These are phyloP conservation scores for Allium cepa DNA, from an alignment of 106 monocot genomes.

Conservation along the genomic window DNA sequence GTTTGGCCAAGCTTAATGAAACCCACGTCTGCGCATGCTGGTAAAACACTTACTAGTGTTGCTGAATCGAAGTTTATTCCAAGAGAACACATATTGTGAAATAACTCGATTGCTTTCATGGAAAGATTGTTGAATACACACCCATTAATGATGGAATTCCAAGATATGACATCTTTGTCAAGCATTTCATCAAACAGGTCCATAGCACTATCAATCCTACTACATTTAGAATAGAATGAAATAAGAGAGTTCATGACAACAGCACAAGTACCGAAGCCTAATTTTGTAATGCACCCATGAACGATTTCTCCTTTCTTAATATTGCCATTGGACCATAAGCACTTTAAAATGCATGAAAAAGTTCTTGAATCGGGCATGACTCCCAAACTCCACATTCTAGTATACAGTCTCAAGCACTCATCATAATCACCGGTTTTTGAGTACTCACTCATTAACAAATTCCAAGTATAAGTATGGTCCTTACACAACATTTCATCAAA, in stretches of 20 bases:
- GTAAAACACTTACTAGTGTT: constrained; percentile 52
- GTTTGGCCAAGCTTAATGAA: constrained; percentile 21
- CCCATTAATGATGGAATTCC: constrained; percentile 68
- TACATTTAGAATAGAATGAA: constrained; percentile 45
- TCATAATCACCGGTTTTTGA: constrained; percentile 29
- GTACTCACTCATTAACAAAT: constrained; percentile 45
- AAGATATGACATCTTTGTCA: constrained; percentile 49
- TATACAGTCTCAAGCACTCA: constrained; percentile 38
- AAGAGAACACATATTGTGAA: constrained; percentile 39
- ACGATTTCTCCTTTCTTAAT: constrained; percentile 21
- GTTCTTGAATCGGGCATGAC: constrained; percentile 33
- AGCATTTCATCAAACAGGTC: constrained; percentile 64
- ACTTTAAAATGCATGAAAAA: constrained; percentile 63
- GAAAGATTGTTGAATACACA: constrained; percentile 30
- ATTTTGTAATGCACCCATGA: constrained; percentile 51
- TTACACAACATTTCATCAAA: constrained; percentile 27
- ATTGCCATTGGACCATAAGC: constrained; percentile 22
- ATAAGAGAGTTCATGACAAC: constrained; percentile 55
- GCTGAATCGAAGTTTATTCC: constrained; percentile 47
- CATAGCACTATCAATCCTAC: constrained; percentile 25
- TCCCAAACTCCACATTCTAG: constrained; percentile 29
- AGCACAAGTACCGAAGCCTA: constrained; percentile 27
- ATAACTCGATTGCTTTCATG: constrained; percentile 20
- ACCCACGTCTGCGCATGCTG: constrained; percentile 41
- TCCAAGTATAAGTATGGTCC: constrained; percentile 36